phyloP scores from a whole-genome alignment of 1,284 basidiomycete species.

The Trametes hirsuta region DNA sequence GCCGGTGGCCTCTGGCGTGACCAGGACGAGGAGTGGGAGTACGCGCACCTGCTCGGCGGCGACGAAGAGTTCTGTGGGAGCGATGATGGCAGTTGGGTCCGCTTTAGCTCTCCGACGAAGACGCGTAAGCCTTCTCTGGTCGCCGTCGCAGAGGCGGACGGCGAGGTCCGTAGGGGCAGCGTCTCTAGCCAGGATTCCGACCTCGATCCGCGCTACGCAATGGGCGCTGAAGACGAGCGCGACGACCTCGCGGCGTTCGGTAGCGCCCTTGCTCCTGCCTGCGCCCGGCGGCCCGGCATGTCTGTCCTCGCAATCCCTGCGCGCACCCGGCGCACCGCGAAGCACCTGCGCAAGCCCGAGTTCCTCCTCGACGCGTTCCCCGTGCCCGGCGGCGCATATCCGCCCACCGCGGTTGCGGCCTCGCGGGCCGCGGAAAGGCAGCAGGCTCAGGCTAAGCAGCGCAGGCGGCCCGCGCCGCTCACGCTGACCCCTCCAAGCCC shows the following conservation, averaged over 20 bases:
- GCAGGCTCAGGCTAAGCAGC: constrained; percentile 20
- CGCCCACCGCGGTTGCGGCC: constrained; percentile 5
- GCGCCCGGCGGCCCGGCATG: constrained; percentile 34
- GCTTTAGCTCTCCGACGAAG: constrained; percentile 30
- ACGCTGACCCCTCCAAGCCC: constrained; percentile 34
- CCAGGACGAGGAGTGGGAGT: constrained; percentile 70
- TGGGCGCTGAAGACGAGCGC: constrained; percentile 44
- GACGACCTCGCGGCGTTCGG: constrained; percentile 40
- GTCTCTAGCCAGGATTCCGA: constrained; percentile 56
- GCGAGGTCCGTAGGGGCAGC: constrained; percentile 46
- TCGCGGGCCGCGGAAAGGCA: neutral
- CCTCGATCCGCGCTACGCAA: constrained; percentile 50
- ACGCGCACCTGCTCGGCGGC: constrained; percentile 55
- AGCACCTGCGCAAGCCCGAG: constrained; percentile 39
- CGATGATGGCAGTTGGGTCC: constrained; percentile 33
- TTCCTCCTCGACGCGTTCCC: constrained; percentile 38
- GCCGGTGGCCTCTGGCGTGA: constrained; percentile 71
- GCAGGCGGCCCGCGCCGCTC: constrained; percentile 33
- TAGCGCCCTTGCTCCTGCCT: constrained; percentile 26
- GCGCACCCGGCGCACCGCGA: constrained; percentile 35
- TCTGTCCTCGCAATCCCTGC: constrained; percentile 37
- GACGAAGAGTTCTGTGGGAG: constrained; percentile 28
- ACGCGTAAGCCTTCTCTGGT: constrained; percentile 12
- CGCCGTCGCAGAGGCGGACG: constrained; percentile 17
- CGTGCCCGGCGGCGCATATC: constrained; percentile 24